Conservation (phyloP, 345 rosid species). For the Laguncularia racemosa region DNA sequence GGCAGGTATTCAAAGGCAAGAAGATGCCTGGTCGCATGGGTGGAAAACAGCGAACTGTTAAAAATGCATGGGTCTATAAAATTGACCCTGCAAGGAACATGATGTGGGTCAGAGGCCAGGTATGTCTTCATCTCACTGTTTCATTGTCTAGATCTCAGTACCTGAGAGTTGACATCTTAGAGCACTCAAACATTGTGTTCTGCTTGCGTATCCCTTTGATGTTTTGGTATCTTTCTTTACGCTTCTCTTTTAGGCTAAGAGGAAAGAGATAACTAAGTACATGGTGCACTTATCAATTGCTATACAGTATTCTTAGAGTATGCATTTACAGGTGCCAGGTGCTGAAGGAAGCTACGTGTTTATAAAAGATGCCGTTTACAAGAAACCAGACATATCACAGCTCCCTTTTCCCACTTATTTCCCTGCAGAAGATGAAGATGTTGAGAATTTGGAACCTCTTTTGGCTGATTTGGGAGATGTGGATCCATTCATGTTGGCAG, state of each 20-base stretch:
- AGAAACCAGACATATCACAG: slow-evolving; percentile 58
- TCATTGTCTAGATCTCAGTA: background rate
- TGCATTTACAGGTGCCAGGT: slow-evolving; percentile 65
- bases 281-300: background rate
- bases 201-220: no score
- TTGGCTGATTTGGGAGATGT: slow-evolving; percentile 78
- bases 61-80: slow-evolving; percentile 92
- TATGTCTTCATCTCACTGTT: slow-evolving; percentile 25
- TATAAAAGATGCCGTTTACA: slow-evolving; percentile 71
- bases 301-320: background rate
- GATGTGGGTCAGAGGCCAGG: slow-evolving; percentile 97
- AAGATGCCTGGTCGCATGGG: slow-evolving; percentile 99
- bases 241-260: no score
- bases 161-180: no score
- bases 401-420: slow-evolving; percentile 94
- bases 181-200: no score
- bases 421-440: slow-evolving; percentile 52
- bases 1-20: slow-evolving; percentile 83
- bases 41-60: slow-evolving; percentile 70
- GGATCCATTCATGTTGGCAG: slow-evolving; percentile 83
- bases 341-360: slow-evolving; percentile 88
- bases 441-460: slow-evolving; percentile 35
- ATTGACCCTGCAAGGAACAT: slow-evolving; percentile 83
- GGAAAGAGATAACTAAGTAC: no score
- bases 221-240: no score